Evolutionary conservation across 495 filamentous ascomycete species (phyloP).

Genomic region (Articulospora tetracladia): DNA sequence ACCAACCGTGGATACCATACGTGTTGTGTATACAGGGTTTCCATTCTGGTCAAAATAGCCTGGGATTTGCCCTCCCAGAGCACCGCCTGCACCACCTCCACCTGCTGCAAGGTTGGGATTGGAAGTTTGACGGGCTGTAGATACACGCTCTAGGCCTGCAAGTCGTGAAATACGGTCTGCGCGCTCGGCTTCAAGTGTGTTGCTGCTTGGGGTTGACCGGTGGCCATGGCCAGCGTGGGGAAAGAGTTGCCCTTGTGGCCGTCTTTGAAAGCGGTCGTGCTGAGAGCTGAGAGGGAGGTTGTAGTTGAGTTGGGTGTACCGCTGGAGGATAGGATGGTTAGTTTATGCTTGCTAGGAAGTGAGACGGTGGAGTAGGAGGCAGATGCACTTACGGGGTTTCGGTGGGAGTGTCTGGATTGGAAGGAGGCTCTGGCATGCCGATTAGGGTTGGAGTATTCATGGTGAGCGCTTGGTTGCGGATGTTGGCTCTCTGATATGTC

Average conservation of each 20-base stretch:
- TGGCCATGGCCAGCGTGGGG: constrained; percentile 50
- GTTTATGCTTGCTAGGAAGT: not conserved
- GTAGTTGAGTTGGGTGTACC: constrained; percentile 90
- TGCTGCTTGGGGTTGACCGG: constrained; percentile 57
- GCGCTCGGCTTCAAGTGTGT: constrained; percentile 80
- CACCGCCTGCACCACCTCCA: constrained; percentile 20
- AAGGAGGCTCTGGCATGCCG: constrained; percentile 80
- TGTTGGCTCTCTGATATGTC: not conserved
- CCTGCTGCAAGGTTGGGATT: constrained; percentile 25
- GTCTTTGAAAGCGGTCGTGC: constrained; percentile 91
- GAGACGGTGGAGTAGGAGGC: constrained; percentile 1
- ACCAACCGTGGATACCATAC: constrained; percentile 75
- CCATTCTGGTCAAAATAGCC: constrained; percentile 70
- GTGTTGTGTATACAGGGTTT: constrained; percentile 52
- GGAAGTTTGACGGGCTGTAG: constrained; percentile 51
- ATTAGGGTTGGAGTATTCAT: constrained; percentile 62
- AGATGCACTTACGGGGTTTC: constrained; percentile 74
- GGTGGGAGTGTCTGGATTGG: constrained; percentile 82
- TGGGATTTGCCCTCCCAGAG: constrained; percentile 35
- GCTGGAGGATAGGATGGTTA: constrained; percentile 34
- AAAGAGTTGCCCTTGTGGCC: constrained; percentile 73
- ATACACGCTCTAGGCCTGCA: constrained; percentile 77
- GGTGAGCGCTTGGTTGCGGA: not conserved
- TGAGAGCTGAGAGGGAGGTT: constrained; percentile 80
- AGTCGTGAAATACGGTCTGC: constrained; percentile 91